A percentile compares a stretch with the other conserved stretches of the same genome.
Evolutionary conservation across 225 moss, liverwort and hornwort species (phyloP).

Genomic region (Pleurozium schreberi): DNA sequence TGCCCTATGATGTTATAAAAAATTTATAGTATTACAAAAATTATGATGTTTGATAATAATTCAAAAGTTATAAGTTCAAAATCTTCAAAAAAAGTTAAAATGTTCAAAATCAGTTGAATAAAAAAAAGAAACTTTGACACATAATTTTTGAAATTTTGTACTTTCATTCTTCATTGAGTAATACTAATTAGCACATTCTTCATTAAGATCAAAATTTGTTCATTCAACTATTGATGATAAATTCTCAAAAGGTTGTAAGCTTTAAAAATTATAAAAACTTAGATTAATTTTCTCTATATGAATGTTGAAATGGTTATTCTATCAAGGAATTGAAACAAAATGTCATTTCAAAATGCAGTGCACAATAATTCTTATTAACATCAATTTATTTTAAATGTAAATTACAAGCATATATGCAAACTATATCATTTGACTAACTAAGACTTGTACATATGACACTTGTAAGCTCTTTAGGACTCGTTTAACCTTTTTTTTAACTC

Average conservation of each 20-base stretch:
- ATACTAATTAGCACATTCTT: background rate
- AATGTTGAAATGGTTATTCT: too few species aligned
- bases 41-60: too few species aligned
- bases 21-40: too few species aligned
- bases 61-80: rapidly evolving
- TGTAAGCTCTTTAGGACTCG: background rate
- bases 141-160: background rate
- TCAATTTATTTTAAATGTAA: background rate
- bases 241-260: background rate
- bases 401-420: background rate
- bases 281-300: too few species aligned
- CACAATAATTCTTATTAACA: background rate
- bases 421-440: background rate
- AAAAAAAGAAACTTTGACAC: too few species aligned
- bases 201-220: background rate
- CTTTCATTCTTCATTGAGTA: background rate
- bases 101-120: background rate
- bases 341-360: too few species aligned
- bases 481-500: background rate
- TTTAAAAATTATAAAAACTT: too few species aligned
- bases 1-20: too few species aligned
- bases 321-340: background rate
- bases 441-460: too few species aligned
- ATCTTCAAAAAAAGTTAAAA: background rate
- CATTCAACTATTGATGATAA: background rate